These are phyloP conservation scores for Croton setiger DNA, from an alignment of 441 rosid species.

Conservation along the genomic window DNA sequence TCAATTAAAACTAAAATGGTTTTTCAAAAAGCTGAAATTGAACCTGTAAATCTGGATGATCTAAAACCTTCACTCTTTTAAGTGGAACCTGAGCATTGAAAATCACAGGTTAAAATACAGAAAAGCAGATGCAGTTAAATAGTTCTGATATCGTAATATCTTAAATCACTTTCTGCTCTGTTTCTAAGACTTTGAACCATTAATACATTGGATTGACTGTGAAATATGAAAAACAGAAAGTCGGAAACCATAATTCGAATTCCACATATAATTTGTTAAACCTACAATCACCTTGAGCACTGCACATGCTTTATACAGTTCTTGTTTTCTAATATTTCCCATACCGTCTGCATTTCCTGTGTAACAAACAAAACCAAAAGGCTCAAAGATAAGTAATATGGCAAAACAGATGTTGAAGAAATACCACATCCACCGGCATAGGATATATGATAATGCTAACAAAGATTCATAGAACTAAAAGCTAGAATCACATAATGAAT, in stretches of 20 bases:
- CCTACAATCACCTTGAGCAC: constrained; percentile 51
- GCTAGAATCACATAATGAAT: neutral
- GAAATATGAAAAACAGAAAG: neutral
- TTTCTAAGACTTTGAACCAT: neutral
- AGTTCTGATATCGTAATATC: neutral
- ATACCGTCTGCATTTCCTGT: constrained; percentile 77
- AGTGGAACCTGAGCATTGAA: constrained; percentile 43
- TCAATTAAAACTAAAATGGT: constrained; percentile 11
- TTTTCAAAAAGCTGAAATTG: constrained; percentile 1
- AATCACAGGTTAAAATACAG: constrained; percentile 14
- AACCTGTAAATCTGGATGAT: constrained; percentile 75
- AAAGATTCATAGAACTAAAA: neutral
- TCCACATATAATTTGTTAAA: neutral
- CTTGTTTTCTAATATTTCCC: constrained; percentile 63
- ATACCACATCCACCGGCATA: neutral
- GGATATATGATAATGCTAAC: neutral
- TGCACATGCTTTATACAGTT: constrained; percentile 67
- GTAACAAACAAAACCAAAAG: constrained; percentile 15
- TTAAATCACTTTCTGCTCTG: neutral
- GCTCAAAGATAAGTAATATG: neutral
- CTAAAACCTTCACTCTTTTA: constrained; percentile 59
- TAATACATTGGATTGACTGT: neutral
- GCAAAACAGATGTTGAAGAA: neutral
- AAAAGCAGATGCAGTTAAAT: neutral
- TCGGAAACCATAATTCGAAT: neutral